Conservation (phyloP, 2,329 filamentous ascomycete species). For the Xylaria sp. region DNA sequence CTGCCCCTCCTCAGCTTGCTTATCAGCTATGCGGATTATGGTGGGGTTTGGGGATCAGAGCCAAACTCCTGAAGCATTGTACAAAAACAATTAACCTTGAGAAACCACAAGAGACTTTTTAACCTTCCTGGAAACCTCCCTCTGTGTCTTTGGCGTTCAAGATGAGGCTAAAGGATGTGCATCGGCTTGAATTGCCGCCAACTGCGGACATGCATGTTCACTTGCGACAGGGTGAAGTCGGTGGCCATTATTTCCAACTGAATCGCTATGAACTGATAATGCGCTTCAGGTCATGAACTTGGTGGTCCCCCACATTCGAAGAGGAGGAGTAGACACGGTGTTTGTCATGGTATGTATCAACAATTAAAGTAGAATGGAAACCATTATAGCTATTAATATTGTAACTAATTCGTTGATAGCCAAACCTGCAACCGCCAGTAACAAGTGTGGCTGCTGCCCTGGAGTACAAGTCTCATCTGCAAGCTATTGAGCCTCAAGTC, state of each 20-base stretch:
- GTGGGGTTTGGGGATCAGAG: slow-evolving; percentile 18
- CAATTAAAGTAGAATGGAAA: slow-evolving; percentile 7
- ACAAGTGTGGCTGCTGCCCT: slow-evolving; percentile 61
- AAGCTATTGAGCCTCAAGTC: slow-evolving; percentile 65
- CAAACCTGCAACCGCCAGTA: slow-evolving; percentile 27
- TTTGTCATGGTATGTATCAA: slow-evolving; percentile 49
- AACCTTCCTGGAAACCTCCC: not conserved
- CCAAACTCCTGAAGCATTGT: not conserved
- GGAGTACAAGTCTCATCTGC: slow-evolving; percentile 67
- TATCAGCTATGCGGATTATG: slow-evolving; percentile 7
- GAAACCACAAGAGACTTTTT: not conserved
- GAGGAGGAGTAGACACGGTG: slow-evolving; percentile 69
- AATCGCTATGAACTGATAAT: slow-evolving; percentile 6
- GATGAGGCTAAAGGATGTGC: slow-evolving; percentile 45
- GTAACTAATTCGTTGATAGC: slow-evolving; percentile 24
- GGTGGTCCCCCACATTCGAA: slow-evolving; percentile 58
- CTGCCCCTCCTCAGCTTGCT: slow-evolving; percentile 8
- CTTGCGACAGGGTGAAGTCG: slow-evolving; percentile 64
- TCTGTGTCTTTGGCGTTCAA: slow-evolving; percentile 12
- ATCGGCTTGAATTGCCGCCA: slow-evolving; percentile 61
- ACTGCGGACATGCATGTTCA: slow-evolving; percentile 75
- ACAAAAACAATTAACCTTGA: not conserved
- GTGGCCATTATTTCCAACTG: not conserved
- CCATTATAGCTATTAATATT: slow-evolving; percentile 19
- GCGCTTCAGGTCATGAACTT: slow-evolving; percentile 57